Conservation (phyloP, 306 rosid genomes). For the Urtica urens region DNA sequence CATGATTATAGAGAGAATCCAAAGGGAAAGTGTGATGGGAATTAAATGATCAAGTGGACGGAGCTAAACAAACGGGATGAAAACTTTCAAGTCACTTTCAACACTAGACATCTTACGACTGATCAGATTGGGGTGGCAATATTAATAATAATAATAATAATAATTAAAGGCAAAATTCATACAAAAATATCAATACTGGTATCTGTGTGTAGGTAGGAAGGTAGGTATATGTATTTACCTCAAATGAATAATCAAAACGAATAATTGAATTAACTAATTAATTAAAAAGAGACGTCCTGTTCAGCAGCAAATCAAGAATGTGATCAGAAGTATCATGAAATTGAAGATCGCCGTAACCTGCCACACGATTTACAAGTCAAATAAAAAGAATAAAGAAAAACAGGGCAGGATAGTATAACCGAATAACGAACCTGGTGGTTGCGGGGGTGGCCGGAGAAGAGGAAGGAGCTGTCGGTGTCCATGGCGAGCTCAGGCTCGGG, state of each 20-base stretch:
- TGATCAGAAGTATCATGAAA: constrained; percentile 20
- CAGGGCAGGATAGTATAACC: background rate
- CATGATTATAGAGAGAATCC: constrained; percentile 8
- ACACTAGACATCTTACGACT: background rate
- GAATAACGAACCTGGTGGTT: no score
- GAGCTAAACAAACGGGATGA: background rate
- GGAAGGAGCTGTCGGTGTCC: no score
- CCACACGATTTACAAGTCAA: constrained; percentile 11
- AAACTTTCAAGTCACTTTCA: background rate
- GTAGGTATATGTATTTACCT: no score
- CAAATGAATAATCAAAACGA: no score
- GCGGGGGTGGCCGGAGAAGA: no score
- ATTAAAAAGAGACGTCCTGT: constrained; percentile 18
- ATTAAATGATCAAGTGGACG: background rate
- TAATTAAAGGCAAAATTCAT: background rate
- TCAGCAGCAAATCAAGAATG: constrained; percentile 18
- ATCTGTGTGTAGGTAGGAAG: no score
- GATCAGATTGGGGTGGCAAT: background rate
- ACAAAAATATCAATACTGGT: background rate
- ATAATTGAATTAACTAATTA: no score
- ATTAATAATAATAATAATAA: background rate
- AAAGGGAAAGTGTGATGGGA: background rate
- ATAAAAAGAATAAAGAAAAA: constrained; percentile 2
- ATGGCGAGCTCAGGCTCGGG: constrained; percentile 31
- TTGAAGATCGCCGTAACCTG: constrained; percentile 40